A percentile compares a stretch with the other conserved stretches of the same genome.
phyloP scores from a whole-genome alignment of 2,329 filamentous ascomycete species.

The Xylariaceae sp. region DNA sequence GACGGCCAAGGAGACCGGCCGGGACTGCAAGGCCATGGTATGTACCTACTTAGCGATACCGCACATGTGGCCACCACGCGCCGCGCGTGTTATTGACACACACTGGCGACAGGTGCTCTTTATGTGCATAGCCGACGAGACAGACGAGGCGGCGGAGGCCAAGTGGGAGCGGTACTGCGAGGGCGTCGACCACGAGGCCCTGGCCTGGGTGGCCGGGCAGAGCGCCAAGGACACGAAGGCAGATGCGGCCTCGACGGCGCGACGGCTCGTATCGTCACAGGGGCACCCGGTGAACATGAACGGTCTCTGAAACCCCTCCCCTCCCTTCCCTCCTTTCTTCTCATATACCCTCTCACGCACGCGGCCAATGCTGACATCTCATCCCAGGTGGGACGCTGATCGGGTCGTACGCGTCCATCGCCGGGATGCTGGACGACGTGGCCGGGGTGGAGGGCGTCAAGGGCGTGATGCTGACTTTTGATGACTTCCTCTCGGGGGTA shows the following conservation, averaged over 20 bases:
- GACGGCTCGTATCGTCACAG: slow-evolving; percentile 2
- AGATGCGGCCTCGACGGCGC: slow-evolving; percentile 3
- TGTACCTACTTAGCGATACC: no score
- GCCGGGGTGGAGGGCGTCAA: slow-evolving; percentile 6
- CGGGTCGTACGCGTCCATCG: slow-evolving; percentile 4
- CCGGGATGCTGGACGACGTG: slow-evolving; percentile 5
- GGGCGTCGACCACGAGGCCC: slow-evolving; percentile 6
- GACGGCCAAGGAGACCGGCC: slow-evolving; percentile 5
- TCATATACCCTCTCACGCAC: no score
- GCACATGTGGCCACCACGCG: no score
- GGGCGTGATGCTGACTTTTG: slow-evolving; percentile 6
- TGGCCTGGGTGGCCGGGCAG: slow-evolving; percentile 6
- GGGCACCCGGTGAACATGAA: slow-evolving; percentile 7
- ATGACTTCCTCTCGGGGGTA: slow-evolving; percentile 5
- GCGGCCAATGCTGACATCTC: not conserved
- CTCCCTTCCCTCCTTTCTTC: no score
- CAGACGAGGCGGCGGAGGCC: slow-evolving; percentile 6
- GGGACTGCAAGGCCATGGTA: slow-evolving; percentile 6
- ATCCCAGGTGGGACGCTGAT: slow-evolving; percentile 2
- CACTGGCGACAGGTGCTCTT: slow-evolving; percentile 2
- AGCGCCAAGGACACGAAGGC: slow-evolving; percentile 5
- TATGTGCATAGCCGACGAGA: slow-evolving; percentile 6
- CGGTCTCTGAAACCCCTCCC: slow-evolving; percentile 1
- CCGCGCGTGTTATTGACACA: no score
- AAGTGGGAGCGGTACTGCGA: slow-evolving; percentile 6